Evolutionary conservation across 129 eudicot species (phyloP), one percentile per base, ranked within the genome.

Genomic region (Arctium minus): DNA sequence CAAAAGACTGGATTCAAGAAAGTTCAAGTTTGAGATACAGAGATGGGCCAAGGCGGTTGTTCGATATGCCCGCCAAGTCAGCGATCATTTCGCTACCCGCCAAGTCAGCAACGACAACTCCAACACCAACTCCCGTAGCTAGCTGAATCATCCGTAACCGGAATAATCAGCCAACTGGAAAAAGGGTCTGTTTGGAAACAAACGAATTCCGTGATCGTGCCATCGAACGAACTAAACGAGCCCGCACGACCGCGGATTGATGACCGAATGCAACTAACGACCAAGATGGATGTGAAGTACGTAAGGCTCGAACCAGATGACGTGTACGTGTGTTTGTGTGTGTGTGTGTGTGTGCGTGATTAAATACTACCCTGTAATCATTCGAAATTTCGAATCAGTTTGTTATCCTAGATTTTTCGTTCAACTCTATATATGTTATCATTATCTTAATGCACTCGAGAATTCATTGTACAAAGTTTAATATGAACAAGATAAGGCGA

Each of bases 11-110:
- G 94, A 93, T 83, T 91, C 98, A 1, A 85, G 81, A 39, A 93
- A 88, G 90, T 86, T 93, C 78, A 93, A 93, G 76, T 35, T 48
- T 0, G 90, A 87, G 38, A 91, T 93, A 88, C 88, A 82, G 74
- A 86, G 82, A 88, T 93, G 98, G 98, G 94, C 98, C 36, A 93
- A 88, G 60, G 89, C 86, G 2, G 97, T 93, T 22, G 97, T 78
- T 42, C 32, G 79, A n/a, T 91, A 93, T 39, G 96, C 97, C 74
- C 89, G 93, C 68, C 96, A 93, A 42, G 89, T 89, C 12, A 91
- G 97, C 74, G 85, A 87, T 27, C 93, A 27, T 10, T 87, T 89
- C 3, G 86, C 84, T 35, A 1, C 88, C 73, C 90, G 92, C 42
- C 93, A 93, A 17, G 86, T 48, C 60, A 91, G 91, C 81, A 76